Evolutionary conservation across 805 yeast genomes (phyloP), one percentile per base, ranked within the genome.

Genomic region (Pichia cabralensis): DNA sequence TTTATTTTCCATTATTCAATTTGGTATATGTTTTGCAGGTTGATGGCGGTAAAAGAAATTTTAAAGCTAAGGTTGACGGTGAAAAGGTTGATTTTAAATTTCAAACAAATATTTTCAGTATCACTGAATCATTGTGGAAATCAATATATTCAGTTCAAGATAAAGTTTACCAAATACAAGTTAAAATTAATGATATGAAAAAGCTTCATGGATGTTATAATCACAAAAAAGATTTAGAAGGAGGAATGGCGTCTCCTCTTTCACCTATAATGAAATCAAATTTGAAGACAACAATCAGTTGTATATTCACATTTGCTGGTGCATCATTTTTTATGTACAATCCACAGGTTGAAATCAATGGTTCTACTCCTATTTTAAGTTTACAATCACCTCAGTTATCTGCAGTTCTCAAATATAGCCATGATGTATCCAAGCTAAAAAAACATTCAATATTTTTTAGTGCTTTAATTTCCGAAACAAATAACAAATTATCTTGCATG

Each of bases 361-460:
- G 61, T 2, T 56, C 56, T 12, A 42, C 48, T 3, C 67, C 84
- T 0, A 67, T 81, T 0, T 61, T 88, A 12, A 68, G 64, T 19
- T 56, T 88, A 18, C 80, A 71, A 34, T 72, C 95, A 0, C 97
- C 97, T 0, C 80, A 83, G 1, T 73, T 88, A 2, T 64, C 63
- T 32, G 63, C 80, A 6, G 65, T 68, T 3, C 46, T 76, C 0
- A 72, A 67, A 38, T 85, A 83, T 49, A 50, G 54, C 4, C 68
- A 65, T 42, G 58, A 59, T 24, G 38, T 49, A 0, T 21, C 33
- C 7, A 62, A 60, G 0, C 26, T 40, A 0, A 64, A 62, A 34
- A 66, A 62, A 31, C 80, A 70, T 45, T 49, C 42, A 17, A 45
- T 77, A 16, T 61, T 65, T 15, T 55, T 69, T 19, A 81, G 80